Evolutionary conservation across 1,284 basidiomycete species (phyloP), one percentile per base, ranked within the genome.

Genomic region (Sporisorium exsertum): DNA sequence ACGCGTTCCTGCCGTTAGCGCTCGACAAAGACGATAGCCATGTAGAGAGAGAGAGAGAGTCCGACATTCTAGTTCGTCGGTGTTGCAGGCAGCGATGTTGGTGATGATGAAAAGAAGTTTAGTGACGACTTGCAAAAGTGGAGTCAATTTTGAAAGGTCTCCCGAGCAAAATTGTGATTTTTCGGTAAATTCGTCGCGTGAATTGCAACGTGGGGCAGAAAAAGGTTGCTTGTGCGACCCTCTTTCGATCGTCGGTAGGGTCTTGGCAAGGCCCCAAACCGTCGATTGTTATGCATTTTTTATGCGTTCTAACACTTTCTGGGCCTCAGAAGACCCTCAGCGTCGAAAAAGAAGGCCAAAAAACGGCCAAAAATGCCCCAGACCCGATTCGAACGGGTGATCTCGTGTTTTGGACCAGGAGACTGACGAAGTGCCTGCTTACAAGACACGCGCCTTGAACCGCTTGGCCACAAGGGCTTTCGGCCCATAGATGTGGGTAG

Each of bases 21-120:
- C 57, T 60, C 13, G 64, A 66, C 10, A 77, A 65, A 12, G 58
- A 59, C 22, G 63, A 65, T 7, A 72, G 61, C 65, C 69, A 77
- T 26, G 65, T 72, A 4, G 65, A 63, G 1, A 69, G 72, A 5
- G 55, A 58, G 29, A 32, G 43, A 33, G 71, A 64, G 47, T 72
- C 74, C 18, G 69, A 65, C 74, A 77, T 76, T 1, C 2, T 58
- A 18, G 16, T 40, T 22, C 16, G 40, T 35, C n/a, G 26, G 15
- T 15, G 22, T 10, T 18, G 24, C 20, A 15, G 16, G 13, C 37
- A 18, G 16, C 37, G 55, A 35, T 47, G 55, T 18, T 5, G n/a
- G n/a, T 8, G 40, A 9, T 43, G n/a, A 33, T 43, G 32, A 32
- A n/a, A n/a, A n/a, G n/a, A n/a, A n/a, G n/a, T n/a, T n/a, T 24